Conservation (phyloP, 176 grass and related monocot species). For the Avena insularis region DNA sequence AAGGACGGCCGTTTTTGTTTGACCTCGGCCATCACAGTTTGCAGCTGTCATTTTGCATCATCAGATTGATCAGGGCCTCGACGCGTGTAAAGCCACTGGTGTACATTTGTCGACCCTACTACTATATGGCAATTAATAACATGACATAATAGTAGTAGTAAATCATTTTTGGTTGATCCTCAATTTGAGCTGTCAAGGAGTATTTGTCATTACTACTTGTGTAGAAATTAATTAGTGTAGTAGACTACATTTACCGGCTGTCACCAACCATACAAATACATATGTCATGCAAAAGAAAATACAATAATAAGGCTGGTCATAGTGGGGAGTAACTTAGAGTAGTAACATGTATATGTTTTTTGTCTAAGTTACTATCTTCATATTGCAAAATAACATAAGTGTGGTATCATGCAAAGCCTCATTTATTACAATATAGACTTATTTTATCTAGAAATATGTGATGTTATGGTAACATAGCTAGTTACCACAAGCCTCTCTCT, state of each 20-base stretch:
- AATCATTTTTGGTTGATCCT: not conserved
- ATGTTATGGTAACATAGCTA: too few relatives aligned
- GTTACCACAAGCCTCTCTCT: too few relatives aligned
- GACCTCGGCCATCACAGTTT: not conserved
- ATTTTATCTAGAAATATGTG: too few relatives aligned
- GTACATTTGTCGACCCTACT: not conserved
- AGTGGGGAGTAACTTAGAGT: too few relatives aligned
- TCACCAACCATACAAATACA: not conserved
- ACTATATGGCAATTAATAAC: not conserved
- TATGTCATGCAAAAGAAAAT: not conserved
- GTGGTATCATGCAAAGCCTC: too few relatives aligned
- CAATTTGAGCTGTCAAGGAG: not conserved
- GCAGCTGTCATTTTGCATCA: not conserved
- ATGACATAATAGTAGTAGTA: not conserved
- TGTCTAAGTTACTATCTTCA: too few relatives aligned
- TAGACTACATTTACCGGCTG: not conserved
- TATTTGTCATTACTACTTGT: not conserved
- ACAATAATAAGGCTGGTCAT: not conserved
- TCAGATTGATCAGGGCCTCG: too few relatives aligned
- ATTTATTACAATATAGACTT: too few relatives aligned
- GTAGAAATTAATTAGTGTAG: not conserved
- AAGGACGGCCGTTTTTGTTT: slow-evolving; percentile 11
- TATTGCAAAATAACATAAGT: too few relatives aligned
- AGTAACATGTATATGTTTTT: too few relatives aligned
- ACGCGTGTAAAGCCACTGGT: not conserved